Percentiles rank a stretch among this genome's conserved stretches.
These are phyloP conservation scores for Blastocystis sp. DNA, from an alignment of 352 stramenopile genomes.

Conservation along the genomic window DNA sequence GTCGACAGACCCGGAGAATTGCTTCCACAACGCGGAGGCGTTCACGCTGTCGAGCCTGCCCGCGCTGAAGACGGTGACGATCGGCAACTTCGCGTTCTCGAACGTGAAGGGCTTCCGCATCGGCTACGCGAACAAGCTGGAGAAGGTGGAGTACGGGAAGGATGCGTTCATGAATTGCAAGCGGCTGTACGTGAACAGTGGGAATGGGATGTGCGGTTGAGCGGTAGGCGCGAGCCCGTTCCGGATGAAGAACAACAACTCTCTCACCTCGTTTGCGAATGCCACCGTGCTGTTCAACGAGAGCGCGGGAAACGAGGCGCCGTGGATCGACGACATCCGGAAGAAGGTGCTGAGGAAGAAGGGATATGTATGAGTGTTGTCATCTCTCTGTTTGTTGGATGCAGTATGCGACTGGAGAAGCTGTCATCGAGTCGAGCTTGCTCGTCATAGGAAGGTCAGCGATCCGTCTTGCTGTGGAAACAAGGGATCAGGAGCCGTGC, in stretches of 20 bases:
- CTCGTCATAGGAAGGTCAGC: neutral
- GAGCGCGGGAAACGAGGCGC: neutral
- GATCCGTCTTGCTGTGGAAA: neutral
- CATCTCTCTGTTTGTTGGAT: slow-evolving; percentile 4
- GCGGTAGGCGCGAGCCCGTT: neutral
- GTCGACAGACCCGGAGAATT: neutral
- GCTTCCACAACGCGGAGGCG: neutral
- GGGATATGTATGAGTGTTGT: neutral
- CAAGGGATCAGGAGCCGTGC: neutral
- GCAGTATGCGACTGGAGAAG: slow-evolving; percentile 12
- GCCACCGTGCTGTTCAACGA: neutral
- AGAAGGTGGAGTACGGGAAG: neutral
- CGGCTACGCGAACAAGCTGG: neutral
- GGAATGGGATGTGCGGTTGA: neutral
- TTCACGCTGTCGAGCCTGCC: neutral
- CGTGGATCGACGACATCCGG: neutral
- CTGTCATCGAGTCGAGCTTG: slow-evolving; percentile 27
- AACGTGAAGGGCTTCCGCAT: neutral
- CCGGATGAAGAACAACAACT: neutral
- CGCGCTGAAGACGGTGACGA: neutral
- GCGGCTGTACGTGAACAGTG: neutral
- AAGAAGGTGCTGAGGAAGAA: neutral
- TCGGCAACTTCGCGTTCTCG: neutral
- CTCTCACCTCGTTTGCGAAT: neutral
- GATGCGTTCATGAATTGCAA: neutral